Evolutionary conservation across 2,329 filamentous ascomycete species (phyloP).

Genomic region (Aspergillus tubingensis): DNA sequence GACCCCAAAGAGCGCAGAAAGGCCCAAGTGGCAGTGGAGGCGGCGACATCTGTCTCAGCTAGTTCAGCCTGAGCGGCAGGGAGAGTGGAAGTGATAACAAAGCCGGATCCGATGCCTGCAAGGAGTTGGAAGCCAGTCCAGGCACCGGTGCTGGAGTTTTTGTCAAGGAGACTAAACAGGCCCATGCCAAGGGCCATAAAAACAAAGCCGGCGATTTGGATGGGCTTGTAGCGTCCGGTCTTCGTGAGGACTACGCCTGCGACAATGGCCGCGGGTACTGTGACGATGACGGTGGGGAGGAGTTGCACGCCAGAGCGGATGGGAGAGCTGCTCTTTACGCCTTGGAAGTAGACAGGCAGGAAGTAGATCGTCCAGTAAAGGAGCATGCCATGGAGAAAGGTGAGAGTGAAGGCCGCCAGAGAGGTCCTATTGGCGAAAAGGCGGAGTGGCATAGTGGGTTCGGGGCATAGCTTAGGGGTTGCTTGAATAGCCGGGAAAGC

Average conservation of each 20-base stretch:
- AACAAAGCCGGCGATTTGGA: slow-evolving; percentile 32
- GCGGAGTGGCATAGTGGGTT: slow-evolving; percentile 44
- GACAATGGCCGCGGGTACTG: slow-evolving; percentile 29
- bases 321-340: slow-evolving; percentile 38
- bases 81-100: slow-evolving; percentile 26
- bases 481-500: slow-evolving; percentile 21
- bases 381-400: slow-evolving; percentile 19
- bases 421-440: slow-evolving; percentile 49
- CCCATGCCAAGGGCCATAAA: slow-evolving; percentile 29
- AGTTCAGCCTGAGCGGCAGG: slow-evolving; percentile 33
- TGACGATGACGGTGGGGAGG: slow-evolving; percentile 27
- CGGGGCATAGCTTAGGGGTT: slow-evolving; percentile 5
- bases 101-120: slow-evolving; percentile 25
- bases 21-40: slow-evolving; percentile 29
- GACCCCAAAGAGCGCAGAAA: slow-evolving; percentile 36
- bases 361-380: slow-evolving; percentile 30
- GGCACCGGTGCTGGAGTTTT: slow-evolving; percentile 22
- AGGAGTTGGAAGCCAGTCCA: slow-evolving; percentile 36
- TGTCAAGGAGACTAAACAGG: slow-evolving; percentile 29
- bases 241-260: slow-evolving; percentile 33
- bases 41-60: slow-evolving; percentile 30
- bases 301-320: slow-evolving; percentile 32
- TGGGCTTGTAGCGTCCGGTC: slow-evolving; percentile 33
- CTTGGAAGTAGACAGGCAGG: slow-evolving; percentile 51
- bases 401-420: background rate